A percentile compares a stretch with the other conserved stretches of the same genome.
phyloP scores from a whole-genome alignment of 805 yeast genomes.

The Torulaspora franciscae region DNA sequence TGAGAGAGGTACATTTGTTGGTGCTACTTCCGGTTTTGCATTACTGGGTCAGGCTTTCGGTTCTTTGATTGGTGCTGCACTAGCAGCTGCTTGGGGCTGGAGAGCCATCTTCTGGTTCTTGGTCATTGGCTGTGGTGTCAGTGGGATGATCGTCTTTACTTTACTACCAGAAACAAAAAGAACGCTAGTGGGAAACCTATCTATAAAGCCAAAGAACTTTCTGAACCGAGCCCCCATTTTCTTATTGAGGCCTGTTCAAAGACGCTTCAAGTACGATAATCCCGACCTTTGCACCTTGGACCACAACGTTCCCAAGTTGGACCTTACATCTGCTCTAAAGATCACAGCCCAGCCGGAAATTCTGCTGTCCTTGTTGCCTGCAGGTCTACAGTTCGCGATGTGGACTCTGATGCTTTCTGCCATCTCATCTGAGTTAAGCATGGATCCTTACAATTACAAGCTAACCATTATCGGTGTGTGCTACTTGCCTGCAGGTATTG shows the following conservation, averaged over 20 bases:
- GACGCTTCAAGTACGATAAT: conserved; percentile 25
- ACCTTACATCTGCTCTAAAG: conserved; percentile 39
- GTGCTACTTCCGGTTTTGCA: conserved; percentile 58
- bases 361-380: conserved; percentile 48
- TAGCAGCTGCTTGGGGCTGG: conserved; percentile 53
- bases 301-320: conserved; percentile 24
- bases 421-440: conserved; percentile 49
- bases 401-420: conserved; percentile 71
- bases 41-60: conserved; percentile 74
- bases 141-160: conserved; percentile 35
- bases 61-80: conserved; percentile 52
- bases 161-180: conserved; percentile 72
- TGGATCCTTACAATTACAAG: conserved; percentile 44
- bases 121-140: conserved; percentile 54
- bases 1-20: conserved; percentile 67
- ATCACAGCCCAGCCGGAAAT: conserved; percentile 46
- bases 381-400: conserved; percentile 56
- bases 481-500: conserved; percentile 69
- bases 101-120: conserved; percentile 73
- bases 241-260: conserved; percentile 17
- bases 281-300: conserved; percentile 34
- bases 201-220: conserved; percentile 46
- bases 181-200: conserved; percentile 66
- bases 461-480: conserved; percentile 60
- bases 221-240: conserved; percentile 46